A percentile compares a stretch with the other conserved stretches of the same genome.
Conservation (phyloP, 768 basidiomycete genomes). For the Suillus hirtellus region DNA sequence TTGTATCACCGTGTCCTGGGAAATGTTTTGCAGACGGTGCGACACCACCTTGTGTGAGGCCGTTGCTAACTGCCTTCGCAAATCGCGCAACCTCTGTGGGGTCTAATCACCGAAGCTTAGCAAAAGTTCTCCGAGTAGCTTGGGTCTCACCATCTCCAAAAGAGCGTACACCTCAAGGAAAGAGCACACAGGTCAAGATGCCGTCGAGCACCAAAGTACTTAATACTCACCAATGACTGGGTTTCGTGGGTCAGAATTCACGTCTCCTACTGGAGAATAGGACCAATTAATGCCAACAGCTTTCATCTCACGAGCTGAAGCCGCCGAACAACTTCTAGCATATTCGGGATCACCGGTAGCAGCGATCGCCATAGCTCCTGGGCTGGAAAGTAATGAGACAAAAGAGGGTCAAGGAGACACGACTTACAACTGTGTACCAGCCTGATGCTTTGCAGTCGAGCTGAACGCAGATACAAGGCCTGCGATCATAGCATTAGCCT, state of each 20-base stretch:
- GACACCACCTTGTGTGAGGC: conserved; percentile 48
- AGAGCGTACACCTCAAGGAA: conserved; percentile 57
- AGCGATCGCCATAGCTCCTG: conserved; percentile 73
- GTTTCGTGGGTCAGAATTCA: conserved; percentile 68
- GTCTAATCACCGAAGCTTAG: conserved; percentile 38
- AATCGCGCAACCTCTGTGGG: conserved; percentile 51
- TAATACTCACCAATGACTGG: conserved; percentile 63
- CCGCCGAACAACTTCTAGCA: conserved; percentile 47
- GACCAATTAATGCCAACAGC: conserved; percentile 70
- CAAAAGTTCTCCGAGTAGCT: background rate
- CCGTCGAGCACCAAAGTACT: background rate
- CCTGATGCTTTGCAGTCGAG: conserved; percentile 36
- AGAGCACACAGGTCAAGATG: background rate
- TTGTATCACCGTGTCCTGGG: conserved; percentile 74
- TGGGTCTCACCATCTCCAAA: conserved; percentile 59
- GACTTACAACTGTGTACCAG: conserved; percentile 70
- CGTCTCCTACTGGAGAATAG: conserved; percentile 70
- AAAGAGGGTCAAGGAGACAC: background rate
- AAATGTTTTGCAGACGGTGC: conserved; percentile 72
- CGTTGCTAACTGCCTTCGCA: conserved; percentile 47
- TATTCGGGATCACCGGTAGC: conserved; percentile 49
- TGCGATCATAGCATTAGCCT: conserved; percentile 23
- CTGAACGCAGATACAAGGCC: conserved; percentile 73
- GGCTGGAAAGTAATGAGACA: conserved; percentile 38
- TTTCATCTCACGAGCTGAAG: conserved; percentile 56